Conservation (phyloP, 2,329 filamentous ascomycete species). For the Sordariomycetes sp. region DNA sequence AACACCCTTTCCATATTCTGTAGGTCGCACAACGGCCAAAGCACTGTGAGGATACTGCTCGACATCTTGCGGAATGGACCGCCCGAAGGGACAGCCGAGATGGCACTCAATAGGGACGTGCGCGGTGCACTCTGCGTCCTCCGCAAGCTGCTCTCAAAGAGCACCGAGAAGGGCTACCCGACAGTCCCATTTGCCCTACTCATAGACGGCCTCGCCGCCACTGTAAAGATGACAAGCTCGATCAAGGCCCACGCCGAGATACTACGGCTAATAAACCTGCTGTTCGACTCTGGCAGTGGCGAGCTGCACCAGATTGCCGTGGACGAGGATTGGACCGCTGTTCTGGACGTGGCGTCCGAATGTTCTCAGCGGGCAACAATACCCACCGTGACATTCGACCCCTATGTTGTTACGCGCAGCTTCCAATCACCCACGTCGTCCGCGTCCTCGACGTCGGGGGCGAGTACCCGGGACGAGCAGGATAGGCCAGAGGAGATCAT, state of each 20-base stretch:
- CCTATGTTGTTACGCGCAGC: neutral
- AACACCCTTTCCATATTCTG: constrained; percentile 57
- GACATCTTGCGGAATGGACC: constrained; percentile 42
- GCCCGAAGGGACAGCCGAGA: constrained; percentile 29
- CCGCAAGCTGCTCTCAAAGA: constrained; percentile 47
- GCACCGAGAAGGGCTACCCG: constrained; percentile 45
- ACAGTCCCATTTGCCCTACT: constrained; percentile 43
- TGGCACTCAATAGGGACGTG: constrained; percentile 40
- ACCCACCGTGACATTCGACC: neutral
- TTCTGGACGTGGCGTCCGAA: constrained; percentile 44
- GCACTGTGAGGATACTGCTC: constrained; percentile 51
- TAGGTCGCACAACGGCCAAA: constrained; percentile 60
- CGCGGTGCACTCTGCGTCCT: constrained; percentile 50
- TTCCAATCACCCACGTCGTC: constrained; percentile 5
- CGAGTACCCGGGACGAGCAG: constrained; percentile 12
- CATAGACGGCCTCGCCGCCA: constrained; percentile 40
- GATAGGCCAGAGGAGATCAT: constrained; percentile 23
- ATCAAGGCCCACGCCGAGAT: constrained; percentile 31
- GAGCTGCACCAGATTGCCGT: constrained; percentile 41
- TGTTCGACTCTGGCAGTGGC: constrained; percentile 38
- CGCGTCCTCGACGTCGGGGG: constrained; percentile 5
- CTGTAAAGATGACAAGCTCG: constrained; percentile 29
- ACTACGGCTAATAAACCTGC: constrained; percentile 38
- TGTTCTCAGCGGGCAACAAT: constrained; percentile 22
- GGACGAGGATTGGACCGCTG: constrained; percentile 52